Percentiles rank a stretch among this genome's conserved stretches.
Evolutionary conservation across 108 stramenopile species (phyloP).

Genomic region (Aurantiochytrium sp.): DNA sequence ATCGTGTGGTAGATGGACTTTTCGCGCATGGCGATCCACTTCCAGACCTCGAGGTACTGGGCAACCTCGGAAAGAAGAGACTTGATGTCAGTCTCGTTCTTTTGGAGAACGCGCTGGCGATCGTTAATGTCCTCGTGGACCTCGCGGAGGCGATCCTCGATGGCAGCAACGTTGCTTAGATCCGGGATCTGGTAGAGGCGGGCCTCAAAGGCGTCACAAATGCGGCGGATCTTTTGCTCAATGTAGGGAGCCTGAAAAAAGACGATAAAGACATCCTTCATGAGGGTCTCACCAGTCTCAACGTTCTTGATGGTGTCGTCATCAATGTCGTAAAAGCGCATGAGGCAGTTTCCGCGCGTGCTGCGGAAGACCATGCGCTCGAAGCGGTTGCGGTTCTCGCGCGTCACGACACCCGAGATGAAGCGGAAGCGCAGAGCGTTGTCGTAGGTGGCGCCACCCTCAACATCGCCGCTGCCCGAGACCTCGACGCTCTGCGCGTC

Average conservation of each 20-base stretch:
- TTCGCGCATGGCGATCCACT: constrained; percentile 77
- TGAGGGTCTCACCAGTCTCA: constrained; percentile 58
- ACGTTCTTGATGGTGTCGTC: constrained; percentile 66
- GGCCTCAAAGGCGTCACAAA: constrained; percentile 89
- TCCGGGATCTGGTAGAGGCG: constrained; percentile 86
- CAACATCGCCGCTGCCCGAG: constrained; percentile 37
- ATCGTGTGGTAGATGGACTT: constrained; percentile 92
- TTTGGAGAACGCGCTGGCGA: constrained; percentile 74
- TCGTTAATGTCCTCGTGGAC: constrained; percentile 78
- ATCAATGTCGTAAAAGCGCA: constrained; percentile 86
- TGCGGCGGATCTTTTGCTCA: constrained; percentile 88
- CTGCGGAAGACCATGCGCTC: constrained; percentile 94
- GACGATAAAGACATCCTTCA: constrained; percentile 91
- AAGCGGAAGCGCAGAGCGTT: constrained; percentile 87
- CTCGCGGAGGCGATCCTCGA: constrained; percentile 71
- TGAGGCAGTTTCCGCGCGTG: constrained; percentile 89
- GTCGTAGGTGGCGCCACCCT: constrained; percentile 51
- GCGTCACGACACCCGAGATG: constrained; percentile 82
- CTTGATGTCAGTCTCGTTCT: constrained; percentile 83
- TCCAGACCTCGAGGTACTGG: constrained; percentile 73
- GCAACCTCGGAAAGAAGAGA: constrained; percentile 80
- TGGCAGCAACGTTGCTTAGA: constrained; percentile 64
- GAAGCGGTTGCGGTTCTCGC: constrained; percentile 79
- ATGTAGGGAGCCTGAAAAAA: constrained; percentile 89
- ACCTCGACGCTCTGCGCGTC: constrained; percentile 32